These are phyloP conservation scores for Rosa multiflora DNA, from an alignment of 306 rosid species.

Conservation along the genomic window DNA sequence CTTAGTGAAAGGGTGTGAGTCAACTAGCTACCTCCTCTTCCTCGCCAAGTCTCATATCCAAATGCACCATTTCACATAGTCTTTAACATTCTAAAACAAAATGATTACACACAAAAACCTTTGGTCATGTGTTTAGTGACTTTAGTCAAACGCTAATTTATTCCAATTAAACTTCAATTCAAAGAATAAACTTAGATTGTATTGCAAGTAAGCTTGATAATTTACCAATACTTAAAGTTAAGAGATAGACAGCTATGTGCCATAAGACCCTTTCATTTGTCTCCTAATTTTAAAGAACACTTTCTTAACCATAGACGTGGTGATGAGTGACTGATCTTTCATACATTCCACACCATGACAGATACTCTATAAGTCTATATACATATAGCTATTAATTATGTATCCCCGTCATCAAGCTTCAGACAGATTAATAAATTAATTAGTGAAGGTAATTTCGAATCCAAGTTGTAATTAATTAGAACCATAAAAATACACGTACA, in stretches of 20 bases:
- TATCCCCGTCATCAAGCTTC: background rate
- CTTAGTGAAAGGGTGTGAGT: background rate
- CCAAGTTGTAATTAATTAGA: background rate
- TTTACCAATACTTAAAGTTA: background rate
- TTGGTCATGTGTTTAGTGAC: background rate
- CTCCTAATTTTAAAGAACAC: background rate
- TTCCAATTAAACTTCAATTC: background rate
- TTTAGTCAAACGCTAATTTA: background rate
- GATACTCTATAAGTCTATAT: background rate
- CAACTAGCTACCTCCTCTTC: background rate
- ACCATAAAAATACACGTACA: background rate
- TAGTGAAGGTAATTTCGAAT: background rate
- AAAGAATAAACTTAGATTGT: background rate
- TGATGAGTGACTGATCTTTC: background rate
- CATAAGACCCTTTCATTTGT: no score
- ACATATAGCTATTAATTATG: background rate
- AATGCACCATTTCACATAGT: background rate
- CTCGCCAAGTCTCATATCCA: background rate
- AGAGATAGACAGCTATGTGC: background rate
- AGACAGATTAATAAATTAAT: background rate
- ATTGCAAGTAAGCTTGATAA: background rate
- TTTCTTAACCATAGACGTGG: background rate
- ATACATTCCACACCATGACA: background rate
- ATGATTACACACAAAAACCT: background rate
- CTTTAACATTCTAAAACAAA: background rate